Percentiles rank a stretch among this genome's conserved stretches.
These are phyloP conservation scores for Caryopteris hybrid DNA, from an alignment of 305 asterid genomes.

Conservation along the genomic window DNA sequence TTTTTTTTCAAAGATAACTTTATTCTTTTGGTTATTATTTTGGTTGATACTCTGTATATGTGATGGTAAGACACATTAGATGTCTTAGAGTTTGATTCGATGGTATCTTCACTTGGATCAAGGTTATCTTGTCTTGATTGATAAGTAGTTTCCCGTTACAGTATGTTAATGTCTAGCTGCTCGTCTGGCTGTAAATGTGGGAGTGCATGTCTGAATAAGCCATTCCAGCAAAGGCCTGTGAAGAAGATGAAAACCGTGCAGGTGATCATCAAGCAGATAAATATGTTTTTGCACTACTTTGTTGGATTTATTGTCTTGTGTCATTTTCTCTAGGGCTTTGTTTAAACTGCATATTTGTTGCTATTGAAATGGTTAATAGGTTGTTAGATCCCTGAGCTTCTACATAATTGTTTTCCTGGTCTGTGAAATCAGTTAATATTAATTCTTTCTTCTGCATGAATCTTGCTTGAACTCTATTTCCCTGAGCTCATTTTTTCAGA, in stretches of 20 bases:
- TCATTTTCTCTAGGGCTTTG: not conserved
- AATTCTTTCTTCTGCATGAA: not conserved
- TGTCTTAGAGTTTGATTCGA: constrained; percentile 6
- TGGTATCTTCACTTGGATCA: not conserved
- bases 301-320: not conserved
- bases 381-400: not conserved
- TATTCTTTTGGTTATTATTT: constrained; percentile 6
- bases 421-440: not conserved
- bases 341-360: not conserved
- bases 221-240: constrained; percentile 83
- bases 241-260: constrained; percentile 84
- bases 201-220: constrained; percentile 76
- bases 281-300: not conserved
- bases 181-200: constrained; percentile 90
- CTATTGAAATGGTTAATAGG: not conserved
- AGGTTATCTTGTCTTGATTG: constrained; percentile 12
- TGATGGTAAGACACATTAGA: not conserved
- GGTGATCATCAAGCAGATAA: constrained; percentile 38
- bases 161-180: constrained; percentile 88
- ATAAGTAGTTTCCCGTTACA: constrained; percentile 33
- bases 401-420: not conserved
- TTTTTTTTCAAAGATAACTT: not conserved
- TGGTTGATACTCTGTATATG: constrained; percentile 6
- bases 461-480: not conserved
- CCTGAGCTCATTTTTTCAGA: not conserved